Conservation (phyloP, 2,329 filamentous ascomycete genomes). For the Paecilomyces formosus region DNA sequence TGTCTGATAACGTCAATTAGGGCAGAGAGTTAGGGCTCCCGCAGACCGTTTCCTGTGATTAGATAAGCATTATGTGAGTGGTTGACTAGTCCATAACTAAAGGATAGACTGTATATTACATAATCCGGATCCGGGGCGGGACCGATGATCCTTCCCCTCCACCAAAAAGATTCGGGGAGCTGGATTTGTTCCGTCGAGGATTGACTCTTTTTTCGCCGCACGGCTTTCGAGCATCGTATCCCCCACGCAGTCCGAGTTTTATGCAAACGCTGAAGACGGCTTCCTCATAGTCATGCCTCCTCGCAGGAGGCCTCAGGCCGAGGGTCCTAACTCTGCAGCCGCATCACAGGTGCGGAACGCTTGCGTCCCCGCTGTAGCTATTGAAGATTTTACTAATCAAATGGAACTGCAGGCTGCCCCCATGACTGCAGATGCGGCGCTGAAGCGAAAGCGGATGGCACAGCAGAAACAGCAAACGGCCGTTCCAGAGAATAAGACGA, state of each 20-base stretch:
- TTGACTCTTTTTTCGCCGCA: not conserved
- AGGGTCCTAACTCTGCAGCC: constrained; percentile 16
- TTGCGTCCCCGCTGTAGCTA: not conserved
- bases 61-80: not conserved
- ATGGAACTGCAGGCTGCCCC: constrained; percentile 10
- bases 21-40: not conserved
- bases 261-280: constrained; percentile 1
- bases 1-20: not conserved
- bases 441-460: constrained; percentile 20
- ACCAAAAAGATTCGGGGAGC: constrained; percentile 2
- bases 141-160: constrained; percentile 13
- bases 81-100: not conserved
- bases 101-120: not conserved
- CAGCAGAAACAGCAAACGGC: constrained; percentile 16
- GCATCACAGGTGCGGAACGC: constrained; percentile 25
- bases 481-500: constrained; percentile 10
- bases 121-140: constrained; percentile 1
- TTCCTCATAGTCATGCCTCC: constrained; percentile 25
- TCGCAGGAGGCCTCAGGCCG: constrained; percentile 26
- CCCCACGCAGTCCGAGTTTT: not conserved
- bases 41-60: not conserved
- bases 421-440: constrained; percentile 11
- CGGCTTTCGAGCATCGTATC: not conserved
- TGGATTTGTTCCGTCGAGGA: not conserved
- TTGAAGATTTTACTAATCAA: constrained; percentile 5